A percentile compares a stretch with the other conserved stretches of the same genome.
These are phyloP conservation scores for Phylloporus gajari DNA, from an alignment of 1,284 basidiomycete species.

Conservation along the genomic window DNA sequence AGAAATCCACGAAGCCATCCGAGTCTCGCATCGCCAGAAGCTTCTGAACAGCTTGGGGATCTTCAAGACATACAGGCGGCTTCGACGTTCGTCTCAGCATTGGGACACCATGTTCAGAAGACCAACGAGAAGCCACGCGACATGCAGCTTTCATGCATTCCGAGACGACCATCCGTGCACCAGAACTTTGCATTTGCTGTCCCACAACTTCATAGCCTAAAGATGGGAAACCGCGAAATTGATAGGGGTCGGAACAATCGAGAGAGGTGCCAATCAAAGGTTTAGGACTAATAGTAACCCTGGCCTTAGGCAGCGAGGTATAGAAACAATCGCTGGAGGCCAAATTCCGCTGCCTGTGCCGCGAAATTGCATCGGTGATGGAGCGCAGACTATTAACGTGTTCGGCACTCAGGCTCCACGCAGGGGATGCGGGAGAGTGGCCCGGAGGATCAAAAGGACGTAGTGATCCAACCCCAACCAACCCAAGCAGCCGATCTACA, in stretches of 20 bases:
- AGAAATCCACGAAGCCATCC: conserved; percentile 55
- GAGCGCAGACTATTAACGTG: conserved; percentile 50
- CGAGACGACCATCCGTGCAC: conserved; percentile 69
- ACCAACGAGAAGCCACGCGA: conserved; percentile 81
- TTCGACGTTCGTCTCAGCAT: conserved; percentile 70
- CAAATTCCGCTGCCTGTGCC: conserved; percentile 38
- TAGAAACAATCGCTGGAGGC: conserved; percentile 37
- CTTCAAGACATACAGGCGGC: conserved; percentile 49
- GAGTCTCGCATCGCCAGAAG: conserved; percentile 55
- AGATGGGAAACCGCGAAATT: conserved; percentile 69
- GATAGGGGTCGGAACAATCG: conserved; percentile 48
- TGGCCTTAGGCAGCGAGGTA: conserved; percentile 37
- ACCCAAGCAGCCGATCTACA: conserved; percentile 66
- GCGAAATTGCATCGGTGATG: conserved; percentile 29
- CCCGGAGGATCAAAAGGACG: conserved; percentile 58
- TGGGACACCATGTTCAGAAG: conserved; percentile 69
- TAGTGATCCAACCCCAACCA: conserved; percentile 8
- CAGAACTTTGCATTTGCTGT: conserved; percentile 43
- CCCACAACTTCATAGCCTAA: conserved; percentile 57
- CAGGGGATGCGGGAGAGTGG: conserved; percentile 8
- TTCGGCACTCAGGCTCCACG: conserved; percentile 40
- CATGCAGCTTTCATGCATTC: conserved; percentile 90
- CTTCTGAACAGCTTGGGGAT: conserved; percentile 46
- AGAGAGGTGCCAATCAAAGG: conserved; percentile 41
- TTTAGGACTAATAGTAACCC: conserved; percentile 38